Evolutionary conservation across 352 stramenopile species (phyloP).

Genomic region (Thraustochytrium striatum): DNA sequence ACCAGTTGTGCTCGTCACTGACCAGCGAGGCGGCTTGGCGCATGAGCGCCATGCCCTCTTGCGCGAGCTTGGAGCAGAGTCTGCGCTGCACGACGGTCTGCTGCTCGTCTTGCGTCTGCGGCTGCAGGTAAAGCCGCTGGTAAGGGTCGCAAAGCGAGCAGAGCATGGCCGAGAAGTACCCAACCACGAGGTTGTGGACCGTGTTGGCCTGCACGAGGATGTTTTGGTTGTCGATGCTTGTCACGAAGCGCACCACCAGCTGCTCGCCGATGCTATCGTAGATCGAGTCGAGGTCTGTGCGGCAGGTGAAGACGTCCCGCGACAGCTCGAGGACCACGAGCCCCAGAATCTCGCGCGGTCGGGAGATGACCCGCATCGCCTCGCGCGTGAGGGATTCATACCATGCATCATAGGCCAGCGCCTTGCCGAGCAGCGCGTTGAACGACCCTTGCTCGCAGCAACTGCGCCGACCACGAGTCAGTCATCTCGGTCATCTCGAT

Average conservation of each 20-base stretch:
- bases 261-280: not conserved
- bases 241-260: not conserved
- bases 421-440: not conserved
- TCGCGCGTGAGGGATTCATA: not conserved
- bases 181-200: not conserved
- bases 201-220: not conserved
- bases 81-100: not conserved
- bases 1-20: no score
- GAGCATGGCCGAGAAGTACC: constrained; percentile 2
- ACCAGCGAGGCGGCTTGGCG: no score
- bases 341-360: not conserved
- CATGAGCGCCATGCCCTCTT: not conserved
- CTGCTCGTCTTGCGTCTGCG: not conserved
- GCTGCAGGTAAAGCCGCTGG: constrained; percentile 4
- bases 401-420: not conserved
- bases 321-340: not conserved
- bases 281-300: not conserved
- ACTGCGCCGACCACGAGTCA: no score
- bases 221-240: constrained; percentile 24
- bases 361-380: not conserved
- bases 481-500: no score
- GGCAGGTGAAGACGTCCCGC: not conserved
- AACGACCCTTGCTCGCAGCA: no score
- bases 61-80: not conserved
- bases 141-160: constrained; percentile 29